Evolutionary conservation across 768 basidiomycete species (phyloP), one percentile per base, ranked within the genome.

Genomic region (Ephemerocybe angulata): DNA sequence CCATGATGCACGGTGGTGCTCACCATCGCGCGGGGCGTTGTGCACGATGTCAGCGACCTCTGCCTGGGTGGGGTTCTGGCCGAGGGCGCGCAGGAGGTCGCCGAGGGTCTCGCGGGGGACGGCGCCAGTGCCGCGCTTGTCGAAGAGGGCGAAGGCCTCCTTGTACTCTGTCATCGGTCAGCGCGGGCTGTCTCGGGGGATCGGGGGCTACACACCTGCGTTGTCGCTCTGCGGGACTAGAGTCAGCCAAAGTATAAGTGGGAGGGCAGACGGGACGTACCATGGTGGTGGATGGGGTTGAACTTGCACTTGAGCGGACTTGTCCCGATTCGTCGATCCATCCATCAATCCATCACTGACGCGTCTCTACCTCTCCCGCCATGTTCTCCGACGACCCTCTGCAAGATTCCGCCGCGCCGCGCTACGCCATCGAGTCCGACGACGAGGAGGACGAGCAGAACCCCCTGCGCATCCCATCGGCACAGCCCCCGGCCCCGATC

Each of bases 1-100:
- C 17, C 33, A 35, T 35, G 17, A 35, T 17, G 8, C 8, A 8
- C 33, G 44, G 11, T 12, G 17, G 17, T 17, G 58, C 50, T 52
- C 60, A 91, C 92, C 89, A 54, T 95, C 90, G 55, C 84, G 76
- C 15, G 91, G 91, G 2, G 91, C 85, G 13, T 73, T 68, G 4
- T 77, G 72, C 27, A 90, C 81, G 59, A 98, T 85, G 19, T 93
- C 88, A 8, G 84, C 82, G 3, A 98, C 94, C 71, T 99, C 95
- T n/a, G 90, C 87, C 69, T 98, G 97, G 0, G 96, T 98, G n/a
- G 97, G 97, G 69, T 99, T 99, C 76, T 98, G 97, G 2, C 97
- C 97, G 3, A 99, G 76, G 0, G 93, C 93, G 41, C 97, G 84
- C 15, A 99, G 74, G 10, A 99, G 82, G 69, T 98, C 96, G 8